Base-by-base conservation (phyloP, 495 filamentous ascomycete genomes). In the Aspergillus nanangensis region DNA sequence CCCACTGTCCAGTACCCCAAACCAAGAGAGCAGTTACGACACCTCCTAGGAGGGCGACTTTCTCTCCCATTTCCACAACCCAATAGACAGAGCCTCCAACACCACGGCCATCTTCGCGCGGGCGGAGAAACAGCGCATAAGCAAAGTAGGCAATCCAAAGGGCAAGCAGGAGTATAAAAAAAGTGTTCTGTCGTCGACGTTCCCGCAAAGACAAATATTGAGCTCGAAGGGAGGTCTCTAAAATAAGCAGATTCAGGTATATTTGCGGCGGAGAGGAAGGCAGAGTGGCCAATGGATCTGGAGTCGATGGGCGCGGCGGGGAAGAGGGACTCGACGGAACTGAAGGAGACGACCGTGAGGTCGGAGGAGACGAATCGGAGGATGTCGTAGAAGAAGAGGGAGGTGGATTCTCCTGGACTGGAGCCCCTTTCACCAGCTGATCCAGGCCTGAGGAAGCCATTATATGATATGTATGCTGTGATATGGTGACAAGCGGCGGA, bases 221-320 rank as follows among this genome's bases (percentile, higher is more conserved):
- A 15, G 86, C 82, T 34, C 93, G 90, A 19, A 99, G 75, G 11
- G 89, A 95, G 38, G 90, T 89, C 66, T 99, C 93, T 60, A 99
- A 85, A 55, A 99, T 92, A 41, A 99, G 75, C 29, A 99, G 86
- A 63, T 99, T 99, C 54, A 97, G 79, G 71, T 97, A 99, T 57
- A 97, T 96, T 70, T 96, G 94, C n/a, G 88, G 88, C 61, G 87
- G 92, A 22, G 91, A 89, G 49, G 86, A 92, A 9, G 93, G 92
- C 22, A 94, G 80, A 32, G 82, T 79, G 45, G 84, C 83, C 38
- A 90, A 74, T 31, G 91, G 91, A 63, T 96, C 87, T 54, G 65
- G 77, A 48, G 63, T 77, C 65, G 67, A 59, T 46, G 60, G 55
- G 41, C 65, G 63, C 44, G 65, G 57, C 37, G 70, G 42, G 52